Evolutionary conservation across 2,329 filamentous ascomycete species (phyloP), one percentile per base, ranked within the genome.

Genomic region (Amesomyces nigricolor): DNA sequence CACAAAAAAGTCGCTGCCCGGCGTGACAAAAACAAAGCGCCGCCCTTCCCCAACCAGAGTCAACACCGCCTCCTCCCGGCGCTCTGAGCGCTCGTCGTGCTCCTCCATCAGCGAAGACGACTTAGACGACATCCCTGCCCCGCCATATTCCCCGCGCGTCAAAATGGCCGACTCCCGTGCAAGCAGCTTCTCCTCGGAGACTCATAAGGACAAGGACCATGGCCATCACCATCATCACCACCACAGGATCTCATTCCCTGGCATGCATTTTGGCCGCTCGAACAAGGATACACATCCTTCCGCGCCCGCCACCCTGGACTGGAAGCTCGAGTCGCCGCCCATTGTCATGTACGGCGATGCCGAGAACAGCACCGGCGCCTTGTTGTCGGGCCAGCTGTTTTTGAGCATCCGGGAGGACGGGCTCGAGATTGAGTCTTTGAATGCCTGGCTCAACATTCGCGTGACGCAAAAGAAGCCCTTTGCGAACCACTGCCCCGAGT

Each of bases 391-490:
- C 30, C 88, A 90, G 68, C 75, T 97, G 63, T 83, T 86, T 64
- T 72, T 97, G 53, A 77, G 83, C 39, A 81, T 96, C 64, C 79
- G 80, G 59, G 86, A 91, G 51, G 80, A 83, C 6, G 68, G 70
- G 4, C 75, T 87, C 55, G 79, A 89, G 47, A 72, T 96, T 44
- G 83, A 88, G 58, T 82, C 78, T 56, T 87, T 96, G 66, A 78
- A 81, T 47, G 88, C 94, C 72, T 79, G 75, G 53, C 79, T 99
- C 58, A 78, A 82, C 64, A 81, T 88, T 58, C 84, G 83, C 63
- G 81, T 85, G 45, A 82, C 80, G 30, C 89, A 89, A 63, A 95
- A 92, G 78, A 87, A 87, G 63, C 91, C 92, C 0, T 91, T 92
- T 61, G 81, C 83, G 51, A 76, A 79, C 58, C 86, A 95, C 69